phyloP scores from a whole-genome alignment of 495 filamentous ascomycete genomes.

The Neurospora discreta region DNA sequence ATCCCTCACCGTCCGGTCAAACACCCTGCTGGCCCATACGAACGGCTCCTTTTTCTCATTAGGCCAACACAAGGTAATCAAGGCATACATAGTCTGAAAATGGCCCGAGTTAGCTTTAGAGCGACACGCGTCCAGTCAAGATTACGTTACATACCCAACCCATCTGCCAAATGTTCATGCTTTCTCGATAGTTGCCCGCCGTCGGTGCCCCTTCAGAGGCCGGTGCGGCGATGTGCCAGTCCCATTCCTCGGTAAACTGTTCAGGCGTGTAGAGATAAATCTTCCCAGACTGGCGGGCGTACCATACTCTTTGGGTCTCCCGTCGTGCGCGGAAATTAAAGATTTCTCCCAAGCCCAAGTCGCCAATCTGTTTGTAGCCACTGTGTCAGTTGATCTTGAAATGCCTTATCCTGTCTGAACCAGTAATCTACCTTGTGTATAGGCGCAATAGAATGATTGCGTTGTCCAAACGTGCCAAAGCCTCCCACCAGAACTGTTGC shows the following conservation, averaged over 20 bases:
- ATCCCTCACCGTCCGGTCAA: not conserved
- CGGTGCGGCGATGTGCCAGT: not conserved
- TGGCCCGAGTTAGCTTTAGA: not conserved
- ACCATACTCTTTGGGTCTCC: not conserved
- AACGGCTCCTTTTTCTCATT: not conserved
- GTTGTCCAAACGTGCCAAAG: not conserved
- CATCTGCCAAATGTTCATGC: not conserved
- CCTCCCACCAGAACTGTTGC: not conserved
- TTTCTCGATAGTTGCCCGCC: not conserved
- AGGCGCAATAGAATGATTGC: not conserved
- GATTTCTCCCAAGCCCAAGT: not conserved
- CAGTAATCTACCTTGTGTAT: not conserved
- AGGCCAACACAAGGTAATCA: not conserved
- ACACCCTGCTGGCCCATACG: not conserved
- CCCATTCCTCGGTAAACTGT: not conserved
- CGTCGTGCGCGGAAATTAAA: not conserved
- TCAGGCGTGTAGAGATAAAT: not conserved
- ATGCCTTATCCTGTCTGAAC: too few species aligned
- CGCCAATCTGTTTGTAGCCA: not conserved
- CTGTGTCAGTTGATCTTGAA: not conserved
- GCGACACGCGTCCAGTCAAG: not conserved
- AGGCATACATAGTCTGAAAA: not conserved
- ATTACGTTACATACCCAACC: not conserved
- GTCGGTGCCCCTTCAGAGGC: not conserved
- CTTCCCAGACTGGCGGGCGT: not conserved